Conservation (phyloP, 805 yeast genomes). For the Ogataea corticis region DNA sequence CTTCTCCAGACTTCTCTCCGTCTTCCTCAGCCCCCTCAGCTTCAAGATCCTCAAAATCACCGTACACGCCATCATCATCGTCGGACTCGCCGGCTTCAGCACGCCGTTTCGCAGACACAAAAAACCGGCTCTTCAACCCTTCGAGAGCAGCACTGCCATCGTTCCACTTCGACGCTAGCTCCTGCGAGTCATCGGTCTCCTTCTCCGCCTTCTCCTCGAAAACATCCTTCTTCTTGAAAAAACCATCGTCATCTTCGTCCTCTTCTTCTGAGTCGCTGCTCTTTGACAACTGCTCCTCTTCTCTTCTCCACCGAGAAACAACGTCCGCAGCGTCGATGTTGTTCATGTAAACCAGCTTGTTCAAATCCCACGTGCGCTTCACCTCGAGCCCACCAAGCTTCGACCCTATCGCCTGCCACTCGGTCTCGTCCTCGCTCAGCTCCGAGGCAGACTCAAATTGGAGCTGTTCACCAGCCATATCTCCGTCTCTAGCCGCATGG, state of each 20-base stretch:
- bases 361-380: conserved; percentile 72
- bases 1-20: conserved; percentile 40
- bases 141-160: conserved; percentile 39
- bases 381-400: conserved; percentile 54
- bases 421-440: conserved; percentile 38
- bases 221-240: conserved; percentile 48
- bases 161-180: conserved; percentile 47
- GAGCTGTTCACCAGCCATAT: conserved; percentile 29
- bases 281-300: conserved; percentile 41
- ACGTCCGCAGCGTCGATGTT: conserved; percentile 75
- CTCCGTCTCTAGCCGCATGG: neutral
- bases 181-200: conserved; percentile 10
- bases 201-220: conserved; percentile 51
- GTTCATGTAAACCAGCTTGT: conserved; percentile 76
- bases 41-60: conserved; percentile 38
- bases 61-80: conserved; percentile 53
- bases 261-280: conserved; percentile 19
- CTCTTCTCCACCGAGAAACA: conserved; percentile 67
- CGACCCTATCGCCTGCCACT: conserved; percentile 54
- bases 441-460: conserved; percentile 56
- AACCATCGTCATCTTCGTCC: conserved; percentile 39
- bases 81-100: conserved; percentile 34
- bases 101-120: conserved; percentile 51
- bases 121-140: conserved; percentile 47
- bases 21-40: conserved; percentile 25